Conservation (phyloP, 2,329 filamentous ascomycete genomes). For the Fusarium sp. region DNA sequence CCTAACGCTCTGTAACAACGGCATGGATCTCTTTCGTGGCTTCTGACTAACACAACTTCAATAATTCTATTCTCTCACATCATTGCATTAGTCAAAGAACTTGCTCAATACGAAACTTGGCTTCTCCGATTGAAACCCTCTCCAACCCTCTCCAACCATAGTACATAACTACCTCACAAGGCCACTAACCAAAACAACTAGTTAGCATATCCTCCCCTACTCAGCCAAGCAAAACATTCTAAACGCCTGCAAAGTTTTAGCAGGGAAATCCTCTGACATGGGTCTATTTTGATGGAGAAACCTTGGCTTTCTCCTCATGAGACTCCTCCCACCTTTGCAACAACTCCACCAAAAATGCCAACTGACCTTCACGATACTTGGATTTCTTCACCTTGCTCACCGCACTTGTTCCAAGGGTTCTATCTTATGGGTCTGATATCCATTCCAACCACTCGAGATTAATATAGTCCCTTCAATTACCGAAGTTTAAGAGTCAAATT, state of each 20-base stretch:
- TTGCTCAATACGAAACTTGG: neutral
- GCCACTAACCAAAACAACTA: neutral
- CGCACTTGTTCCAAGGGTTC: neutral
- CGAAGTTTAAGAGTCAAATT: neutral
- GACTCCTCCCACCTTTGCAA: constrained; percentile 28
- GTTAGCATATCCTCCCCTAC: neutral
- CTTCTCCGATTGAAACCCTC: neutral
- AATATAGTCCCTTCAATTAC: neutral
- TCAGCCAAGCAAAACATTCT: neutral
- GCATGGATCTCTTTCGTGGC: neutral
- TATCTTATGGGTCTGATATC: neutral
- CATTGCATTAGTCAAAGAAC: neutral
- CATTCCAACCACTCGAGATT: neutral
- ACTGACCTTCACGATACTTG: constrained; percentile 35
- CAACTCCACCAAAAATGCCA: constrained; percentile 35
- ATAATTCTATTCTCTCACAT: neutral
- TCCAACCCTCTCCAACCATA: constrained; percentile 1
- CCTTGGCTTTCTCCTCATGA: constrained; percentile 22
- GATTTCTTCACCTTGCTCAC: constrained; percentile 15
- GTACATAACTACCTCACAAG: neutral
- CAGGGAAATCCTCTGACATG: neutral
- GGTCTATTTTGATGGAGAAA: constrained; percentile 15
- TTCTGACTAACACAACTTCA: neutral
- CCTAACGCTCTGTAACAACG: neutral
- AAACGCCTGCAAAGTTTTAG: neutral